phyloP scores from a whole-genome alignment of 1,284 basidiomycete genomes.

The Cutaneotrichosporon cavernicola region DNA sequence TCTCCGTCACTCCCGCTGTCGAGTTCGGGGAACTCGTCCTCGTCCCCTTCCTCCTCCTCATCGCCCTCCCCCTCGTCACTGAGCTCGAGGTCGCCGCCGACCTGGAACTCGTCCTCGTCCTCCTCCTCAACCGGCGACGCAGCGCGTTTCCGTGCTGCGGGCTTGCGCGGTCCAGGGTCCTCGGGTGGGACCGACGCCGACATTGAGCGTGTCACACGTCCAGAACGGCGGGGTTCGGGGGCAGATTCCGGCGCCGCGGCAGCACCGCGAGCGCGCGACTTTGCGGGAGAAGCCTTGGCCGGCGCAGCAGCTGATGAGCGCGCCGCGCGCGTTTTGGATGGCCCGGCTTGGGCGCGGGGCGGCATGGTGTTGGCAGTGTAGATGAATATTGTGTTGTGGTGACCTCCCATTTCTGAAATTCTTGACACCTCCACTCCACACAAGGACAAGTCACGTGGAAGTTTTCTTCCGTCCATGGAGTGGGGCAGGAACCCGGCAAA shows the following conservation, averaged over 20 bases:
- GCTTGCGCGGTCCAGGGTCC: neutral
- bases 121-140: slow-evolving; percentile 18
- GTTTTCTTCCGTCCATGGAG: neutral
- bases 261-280: neutral
- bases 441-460: neutral
- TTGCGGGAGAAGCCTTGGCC: neutral
- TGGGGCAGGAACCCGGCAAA: neutral
- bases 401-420: slow-evolving; percentile 13
- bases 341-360: slow-evolving; percentile 18
- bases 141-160: slow-evolving; percentile 11
- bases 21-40: slow-evolving; percentile 56
- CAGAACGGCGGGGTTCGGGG: neutral
- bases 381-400: slow-evolving; percentile 5
- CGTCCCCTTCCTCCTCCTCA: slow-evolving; percentile 36
- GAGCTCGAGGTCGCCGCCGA: slow-evolving; percentile 37
- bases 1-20: slow-evolving; percentile 52
- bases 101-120: slow-evolving; percentile 32
- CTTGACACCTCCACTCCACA: slow-evolving; percentile 21
- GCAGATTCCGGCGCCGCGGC: neutral
- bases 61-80: slow-evolving; percentile 31
- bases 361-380: slow-evolving; percentile 18
- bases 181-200: neutral
- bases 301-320: neutral
- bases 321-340: slow-evolving; percentile 9
- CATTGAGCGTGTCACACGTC: neutral